Evolutionary conservation across 305 asterid genomes (phyloP), one percentile per base, ranked within the genome.

Genomic region (Rubia tinctorum): DNA sequence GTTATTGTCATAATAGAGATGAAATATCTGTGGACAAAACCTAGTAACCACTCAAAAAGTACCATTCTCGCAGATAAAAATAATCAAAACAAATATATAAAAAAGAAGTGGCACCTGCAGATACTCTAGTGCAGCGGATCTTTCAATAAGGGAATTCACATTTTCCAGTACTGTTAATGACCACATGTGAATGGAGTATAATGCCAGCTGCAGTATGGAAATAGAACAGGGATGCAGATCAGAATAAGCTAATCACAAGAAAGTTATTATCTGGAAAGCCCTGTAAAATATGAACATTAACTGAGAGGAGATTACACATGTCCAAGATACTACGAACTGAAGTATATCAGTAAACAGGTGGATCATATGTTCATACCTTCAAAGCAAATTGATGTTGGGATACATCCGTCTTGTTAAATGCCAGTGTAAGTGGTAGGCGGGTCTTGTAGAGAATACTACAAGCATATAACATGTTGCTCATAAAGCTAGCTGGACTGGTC

Each of bases 391-490:
- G 88, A 74, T 93, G 97, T 63, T 90, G 93, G 42, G 97, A 90
- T 66, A 93, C 97, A 82, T 91, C 98, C n/a, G 89, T 93, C 86
- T 93, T 93, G 87, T 93, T 93, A 79, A 93, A 93, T 20, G 84
- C 97, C 82, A 91, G 81, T 49, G 91, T 87, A 77, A 93, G 78
- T 7, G 98, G 98, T 88, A 93, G 77, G 34, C 96, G 88, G 20
- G 98, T 87, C 86, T 93, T 93, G 79, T 93, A 93, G 64, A 93
- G 96, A 81, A 93, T 93, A 84, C 97, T 91, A 76, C 98, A 93
- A 61, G 97, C 97, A 85, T 93, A 93, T 63, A 93, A 80, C 98
- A 93, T 93, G 79, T 93, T 93, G 89, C 98, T 93, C 98, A 93
- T 93, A 85, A 93, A 93, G 75, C 97, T 93, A 73, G 91, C 79